Percentiles rank a stretch among this genome's conserved stretches.
Evolutionary conservation across 208 protist genomes (phyloP).

Genomic region (Leishmania lainsoni): DNA sequence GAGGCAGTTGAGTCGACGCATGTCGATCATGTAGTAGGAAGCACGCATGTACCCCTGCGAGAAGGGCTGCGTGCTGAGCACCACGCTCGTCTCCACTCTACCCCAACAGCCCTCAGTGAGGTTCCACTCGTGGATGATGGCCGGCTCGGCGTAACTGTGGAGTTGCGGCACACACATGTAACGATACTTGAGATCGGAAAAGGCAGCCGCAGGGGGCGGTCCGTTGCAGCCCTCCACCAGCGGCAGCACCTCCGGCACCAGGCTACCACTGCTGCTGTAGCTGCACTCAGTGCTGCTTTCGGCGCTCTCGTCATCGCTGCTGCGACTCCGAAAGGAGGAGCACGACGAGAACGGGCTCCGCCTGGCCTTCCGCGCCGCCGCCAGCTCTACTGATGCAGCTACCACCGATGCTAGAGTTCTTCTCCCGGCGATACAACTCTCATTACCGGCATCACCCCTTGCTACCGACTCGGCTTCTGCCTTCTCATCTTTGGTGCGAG

Average conservation of each 20-base stretch:
- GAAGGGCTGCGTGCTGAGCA: slow-evolving; percentile 69
- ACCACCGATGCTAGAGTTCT: not conserved
- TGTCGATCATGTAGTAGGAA: slow-evolving; percentile 84
- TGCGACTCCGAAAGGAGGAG: slow-evolving; percentile 34
- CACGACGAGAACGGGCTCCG: slow-evolving; percentile 24
- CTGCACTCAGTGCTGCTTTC: slow-evolving; percentile 34
- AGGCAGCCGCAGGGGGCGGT: slow-evolving; percentile 43
- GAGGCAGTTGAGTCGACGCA: slow-evolving; percentile 64
- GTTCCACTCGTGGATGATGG: slow-evolving; percentile 78
- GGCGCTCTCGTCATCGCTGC: slow-evolving; percentile 25
- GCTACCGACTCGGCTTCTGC: not conserved
- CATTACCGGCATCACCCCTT: not conserved
- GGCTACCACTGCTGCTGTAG: slow-evolving; percentile 25
- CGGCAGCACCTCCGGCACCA: slow-evolving; percentile 40
- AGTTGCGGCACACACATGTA: slow-evolving; percentile 39
- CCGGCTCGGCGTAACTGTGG: slow-evolving; percentile 48
- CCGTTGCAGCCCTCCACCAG: slow-evolving; percentile 53
- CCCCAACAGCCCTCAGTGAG: slow-evolving; percentile 63
- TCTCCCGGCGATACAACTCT: not conserved
- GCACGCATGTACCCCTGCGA: slow-evolving; percentile 81
- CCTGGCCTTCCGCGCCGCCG: slow-evolving; percentile 1
- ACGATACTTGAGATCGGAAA: slow-evolving; percentile 61
- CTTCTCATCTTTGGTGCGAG: not conserved
- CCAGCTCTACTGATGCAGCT: not conserved
- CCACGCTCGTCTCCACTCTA: slow-evolving; percentile 59